A percentile compares a stretch with the other conserved stretches of the same genome.
These are phyloP conservation scores for Porodaedalea pini DNA, from an alignment of 1,284 basidiomycete genomes.

Conservation along the genomic window DNA sequence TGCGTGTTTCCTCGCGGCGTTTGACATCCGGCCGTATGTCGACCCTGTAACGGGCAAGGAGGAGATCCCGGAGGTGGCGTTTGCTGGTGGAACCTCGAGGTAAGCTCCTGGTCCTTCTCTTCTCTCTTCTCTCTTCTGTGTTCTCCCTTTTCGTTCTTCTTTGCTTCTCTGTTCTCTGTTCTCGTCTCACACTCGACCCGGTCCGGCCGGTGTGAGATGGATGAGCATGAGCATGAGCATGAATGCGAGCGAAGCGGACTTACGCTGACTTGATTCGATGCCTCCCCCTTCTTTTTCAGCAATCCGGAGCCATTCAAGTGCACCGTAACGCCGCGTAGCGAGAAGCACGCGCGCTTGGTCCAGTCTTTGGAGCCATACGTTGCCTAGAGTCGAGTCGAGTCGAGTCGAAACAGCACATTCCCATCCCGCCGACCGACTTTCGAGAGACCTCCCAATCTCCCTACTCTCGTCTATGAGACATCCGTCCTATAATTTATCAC, in stretches of 20 bases:
- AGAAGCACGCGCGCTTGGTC: slow-evolving; percentile 11
- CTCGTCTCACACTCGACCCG: neutral
- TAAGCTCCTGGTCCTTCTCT: neutral
- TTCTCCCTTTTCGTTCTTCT: neutral
- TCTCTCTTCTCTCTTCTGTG: neutral
- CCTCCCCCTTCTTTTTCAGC: neutral
- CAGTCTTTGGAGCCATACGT: neutral
- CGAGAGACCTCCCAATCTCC: no score
- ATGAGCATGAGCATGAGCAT: no score
- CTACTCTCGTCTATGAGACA: no score
- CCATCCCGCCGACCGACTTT: no score
- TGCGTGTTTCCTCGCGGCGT: slow-evolving; percentile 23
- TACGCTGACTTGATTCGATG: neutral
- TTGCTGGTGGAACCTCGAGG: slow-evolving; percentile 11
- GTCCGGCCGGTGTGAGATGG: no score
- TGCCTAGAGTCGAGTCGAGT: neutral
- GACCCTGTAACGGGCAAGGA: slow-evolving; percentile 13
- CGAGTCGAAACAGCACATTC: no score
- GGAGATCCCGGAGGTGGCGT: slow-evolving; percentile 2
- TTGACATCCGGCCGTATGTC: slow-evolving; percentile 19
- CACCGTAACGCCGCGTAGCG: slow-evolving; percentile 17
- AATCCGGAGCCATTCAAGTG: slow-evolving; percentile 22
- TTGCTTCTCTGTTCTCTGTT: neutral
- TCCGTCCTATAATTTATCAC: neutral
- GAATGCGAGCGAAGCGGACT: no score